These are phyloP conservation scores for Venturia effusa DNA, from an alignment of 2,329 filamentous ascomycete genomes.

Conservation along the genomic window DNA sequence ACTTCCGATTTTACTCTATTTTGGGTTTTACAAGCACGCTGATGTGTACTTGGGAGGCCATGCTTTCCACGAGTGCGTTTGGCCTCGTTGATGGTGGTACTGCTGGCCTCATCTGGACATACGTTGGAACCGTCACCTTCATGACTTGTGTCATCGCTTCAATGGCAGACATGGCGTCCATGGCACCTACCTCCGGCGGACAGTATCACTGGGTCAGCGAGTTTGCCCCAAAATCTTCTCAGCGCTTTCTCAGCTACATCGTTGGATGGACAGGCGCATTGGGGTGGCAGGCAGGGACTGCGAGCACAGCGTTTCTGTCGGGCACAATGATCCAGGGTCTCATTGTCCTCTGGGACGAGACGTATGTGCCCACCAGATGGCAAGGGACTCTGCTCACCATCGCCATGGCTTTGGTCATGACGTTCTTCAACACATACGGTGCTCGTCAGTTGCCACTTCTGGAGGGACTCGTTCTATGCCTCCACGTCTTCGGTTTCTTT, in stretches of 20 bases:
- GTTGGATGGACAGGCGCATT: constrained; percentile 23
- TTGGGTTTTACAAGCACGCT: constrained; percentile 12
- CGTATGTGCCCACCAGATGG: constrained; percentile 20
- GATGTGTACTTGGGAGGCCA: constrained; percentile 13
- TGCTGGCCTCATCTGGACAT: constrained; percentile 12
- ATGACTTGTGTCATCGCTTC: constrained; percentile 12
- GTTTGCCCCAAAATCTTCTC: constrained; percentile 12
- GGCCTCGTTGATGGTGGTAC: constrained; percentile 13
- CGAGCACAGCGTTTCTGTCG: constrained; percentile 13
- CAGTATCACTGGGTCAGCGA: constrained; percentile 27
- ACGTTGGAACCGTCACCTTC: neutral
- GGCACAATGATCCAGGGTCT: constrained; percentile 25
- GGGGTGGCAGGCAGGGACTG: constrained; percentile 13
- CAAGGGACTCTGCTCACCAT: constrained; percentile 14
- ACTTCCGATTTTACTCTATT: constrained; percentile 13
- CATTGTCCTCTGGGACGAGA: constrained; percentile 25
- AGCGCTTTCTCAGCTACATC: constrained; percentile 14
- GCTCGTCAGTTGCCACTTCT: constrained; percentile 20
- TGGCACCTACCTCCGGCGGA: constrained; percentile 17
- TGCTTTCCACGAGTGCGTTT: constrained; percentile 6
- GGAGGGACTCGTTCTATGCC: constrained; percentile 20
- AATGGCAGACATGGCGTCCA: constrained; percentile 14
- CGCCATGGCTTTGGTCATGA: constrained; percentile 13
- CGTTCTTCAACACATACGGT: constrained; percentile 18
- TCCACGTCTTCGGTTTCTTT: constrained; percentile 21